Conservation (phyloP, 2,329 filamentous ascomycete species). For the Exophiala spinifera region DNA sequence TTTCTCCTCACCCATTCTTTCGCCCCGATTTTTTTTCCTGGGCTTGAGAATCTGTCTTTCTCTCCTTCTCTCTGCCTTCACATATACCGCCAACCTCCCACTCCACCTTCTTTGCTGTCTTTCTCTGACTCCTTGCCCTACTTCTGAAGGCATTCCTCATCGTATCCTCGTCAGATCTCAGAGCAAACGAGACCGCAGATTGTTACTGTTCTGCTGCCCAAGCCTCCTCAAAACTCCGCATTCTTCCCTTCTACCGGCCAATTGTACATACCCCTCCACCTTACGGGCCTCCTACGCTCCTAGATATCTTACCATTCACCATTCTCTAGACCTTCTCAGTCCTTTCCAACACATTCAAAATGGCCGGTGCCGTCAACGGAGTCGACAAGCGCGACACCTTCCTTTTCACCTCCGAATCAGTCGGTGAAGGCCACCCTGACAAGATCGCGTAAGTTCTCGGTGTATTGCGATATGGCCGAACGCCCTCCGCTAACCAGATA, state of each 20-base stretch:
- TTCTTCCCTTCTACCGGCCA: neutral
- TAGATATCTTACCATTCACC: neutral
- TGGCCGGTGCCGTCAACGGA: conserved; percentile 24
- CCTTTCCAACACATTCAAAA: conserved; percentile 8
- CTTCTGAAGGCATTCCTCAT: neutral
- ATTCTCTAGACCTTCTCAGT: neutral
- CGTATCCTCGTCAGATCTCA: neutral
- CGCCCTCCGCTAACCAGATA: conserved; percentile 13
- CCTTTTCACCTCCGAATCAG: conserved; percentile 87
- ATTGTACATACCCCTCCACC: conserved; percentile 5
- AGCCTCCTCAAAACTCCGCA: neutral
- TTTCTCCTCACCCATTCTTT: conserved; percentile 8
- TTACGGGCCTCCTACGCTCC: neutral
- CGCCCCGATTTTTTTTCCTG: conserved; percentile 18
- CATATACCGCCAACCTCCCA: neutral
- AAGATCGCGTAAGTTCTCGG: conserved; percentile 70
- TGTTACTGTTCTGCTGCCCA: neutral
- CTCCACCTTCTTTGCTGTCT: neutral
- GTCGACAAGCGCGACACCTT: conserved; percentile 63
- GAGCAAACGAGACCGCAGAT: neutral
- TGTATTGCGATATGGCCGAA: conserved; percentile 11
- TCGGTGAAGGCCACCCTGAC: conserved; percentile 88
- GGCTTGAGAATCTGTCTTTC: neutral
- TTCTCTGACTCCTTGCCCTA: neutral
- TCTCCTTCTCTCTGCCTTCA: neutral